A percentile compares a stretch with the other conserved stretches of the same genome.
These are phyloP conservation scores for Chrysoporthe cubensis DNA, from an alignment of 2,329 filamentous ascomycete genomes.

Conservation along the genomic window DNA sequence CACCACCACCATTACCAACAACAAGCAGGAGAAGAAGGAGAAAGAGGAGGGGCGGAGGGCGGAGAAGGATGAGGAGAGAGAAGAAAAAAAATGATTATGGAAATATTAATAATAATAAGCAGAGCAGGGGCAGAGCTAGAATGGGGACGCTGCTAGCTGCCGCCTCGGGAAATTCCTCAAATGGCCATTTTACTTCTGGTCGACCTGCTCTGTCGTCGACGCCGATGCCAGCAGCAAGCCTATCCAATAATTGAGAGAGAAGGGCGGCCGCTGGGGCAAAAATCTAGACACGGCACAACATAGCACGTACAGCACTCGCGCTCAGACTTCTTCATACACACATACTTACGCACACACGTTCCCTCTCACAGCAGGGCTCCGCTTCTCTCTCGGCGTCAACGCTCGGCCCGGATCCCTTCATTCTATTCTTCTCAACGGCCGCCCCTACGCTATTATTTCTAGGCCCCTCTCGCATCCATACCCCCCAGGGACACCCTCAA, in stretches of 20 bases:
- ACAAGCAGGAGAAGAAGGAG: no score
- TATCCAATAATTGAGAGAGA: neutral
- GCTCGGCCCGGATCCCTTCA: constrained; percentile 2
- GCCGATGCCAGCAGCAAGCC: neutral
- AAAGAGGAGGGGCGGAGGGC: neutral
- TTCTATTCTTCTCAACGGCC: neutral
- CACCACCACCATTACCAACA: no score
- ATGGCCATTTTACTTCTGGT: neutral
- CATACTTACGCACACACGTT: neutral
- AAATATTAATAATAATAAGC: neutral
- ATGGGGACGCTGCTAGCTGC: constrained; percentile 2
- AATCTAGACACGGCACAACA: neutral
- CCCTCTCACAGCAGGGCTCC: neutral
- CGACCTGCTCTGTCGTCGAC: neutral
- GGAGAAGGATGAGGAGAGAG: neutral
- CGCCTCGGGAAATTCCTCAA: neutral
- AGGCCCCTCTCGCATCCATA: neutral
- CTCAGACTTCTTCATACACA: neutral
- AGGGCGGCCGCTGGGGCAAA: neutral
- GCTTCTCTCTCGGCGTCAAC: neutral
- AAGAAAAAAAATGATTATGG: neutral
- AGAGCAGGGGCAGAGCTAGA: neutral
- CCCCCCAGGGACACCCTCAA: neutral
- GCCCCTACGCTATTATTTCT: neutral
- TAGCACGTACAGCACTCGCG: neutral